A percentile compares a stretch with the other conserved stretches of the same genome.
phyloP scores from a whole-genome alignment of 345 rosid genomes.

The Crucihimalaya himalaica region DNA sequence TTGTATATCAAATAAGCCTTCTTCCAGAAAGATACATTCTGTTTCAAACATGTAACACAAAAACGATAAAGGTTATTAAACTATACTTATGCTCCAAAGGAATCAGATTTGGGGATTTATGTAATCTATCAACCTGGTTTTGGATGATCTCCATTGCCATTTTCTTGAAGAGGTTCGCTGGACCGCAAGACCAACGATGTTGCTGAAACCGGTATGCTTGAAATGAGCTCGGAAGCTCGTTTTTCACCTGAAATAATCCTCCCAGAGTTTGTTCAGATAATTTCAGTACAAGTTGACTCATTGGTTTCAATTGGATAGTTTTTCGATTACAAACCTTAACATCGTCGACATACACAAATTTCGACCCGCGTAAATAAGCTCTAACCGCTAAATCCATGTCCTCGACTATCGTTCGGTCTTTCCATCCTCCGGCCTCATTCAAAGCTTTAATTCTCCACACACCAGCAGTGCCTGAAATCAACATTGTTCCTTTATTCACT shows the following conservation, averaged over 20 bases:
- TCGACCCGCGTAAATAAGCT: slow-evolving; percentile 82
- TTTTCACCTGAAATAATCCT: slow-evolving; percentile 63
- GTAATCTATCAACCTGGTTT: slow-evolving; percentile 47
- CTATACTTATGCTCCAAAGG: slow-evolving; percentile 4
- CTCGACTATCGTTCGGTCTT: slow-evolving; percentile 86
- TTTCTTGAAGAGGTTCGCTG: slow-evolving; percentile 87
- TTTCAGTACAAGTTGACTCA: background rate
- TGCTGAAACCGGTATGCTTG: slow-evolving; percentile 82
- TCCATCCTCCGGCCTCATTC: slow-evolving; percentile 89
- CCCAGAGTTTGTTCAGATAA: background rate
- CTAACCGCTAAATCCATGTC: slow-evolving; percentile 95
- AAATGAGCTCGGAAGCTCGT: slow-evolving; percentile 86
- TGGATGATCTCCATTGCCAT: slow-evolving; percentile 57
- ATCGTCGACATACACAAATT: slow-evolving; percentile 62
- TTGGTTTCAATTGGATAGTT: background rate
- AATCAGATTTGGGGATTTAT: background rate
- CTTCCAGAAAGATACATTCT: slow-evolving; percentile 86
- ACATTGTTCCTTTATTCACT: background rate
- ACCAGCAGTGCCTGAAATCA: slow-evolving; percentile 79
- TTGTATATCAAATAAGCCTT: slow-evolving; percentile 78
- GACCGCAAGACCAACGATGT: slow-evolving; percentile 95
- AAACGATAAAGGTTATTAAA: background rate
- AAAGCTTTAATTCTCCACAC: slow-evolving; percentile 87
- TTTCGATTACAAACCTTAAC: slow-evolving; percentile 36
- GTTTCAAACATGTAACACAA: slow-evolving; percentile 23